Evolutionary conservation across 2,329 filamentous ascomycete species (phyloP), one percentile per base, ranked within the genome.

Genomic region (Phialocephala sp.): DNA sequence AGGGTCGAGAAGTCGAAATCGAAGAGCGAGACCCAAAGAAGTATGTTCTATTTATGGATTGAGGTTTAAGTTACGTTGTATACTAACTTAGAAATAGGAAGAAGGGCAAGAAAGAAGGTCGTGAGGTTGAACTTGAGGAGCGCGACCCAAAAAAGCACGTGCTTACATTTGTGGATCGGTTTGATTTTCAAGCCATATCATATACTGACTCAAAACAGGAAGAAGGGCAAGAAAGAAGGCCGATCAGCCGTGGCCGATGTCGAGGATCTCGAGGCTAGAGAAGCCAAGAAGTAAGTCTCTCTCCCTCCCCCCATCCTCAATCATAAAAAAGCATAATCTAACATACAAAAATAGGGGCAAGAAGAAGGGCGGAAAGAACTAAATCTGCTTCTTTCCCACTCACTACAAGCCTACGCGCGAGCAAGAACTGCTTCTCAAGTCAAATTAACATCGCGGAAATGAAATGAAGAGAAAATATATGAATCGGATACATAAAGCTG

Each of bases 221-320:
- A 58, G 20, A 59, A 41, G 36, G 56, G 36, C 18, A 59, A 59
- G 32, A 59, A 59, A 27, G 37, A 39, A 15, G 56, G 36, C 6
- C 37, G 37, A 36, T 22, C 37, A 41, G 36, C 24, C 22, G 56
- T 4, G 8, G 35, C 35, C n/a, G 15, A 36, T 2, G 32, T 12
- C 24, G 36, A 35, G 41, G 56, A 41, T 14, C 36, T 59, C 2
- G 36, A 59, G 56, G 35, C 36, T 39, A 39, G 56, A 39, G 32
- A 56, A 24, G 20, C 27, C 52, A 32, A 56, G 52, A 56, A 56
- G 52, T 56, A 56, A 56, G 52, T 32, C 3, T 6, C 27, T 32
- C 27, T 32, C 27, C 6, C 27, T 3, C 3, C 27, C 27, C 27
- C 27, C 27, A 32, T 6, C 27, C 27, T 32, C 27, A 3, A 32